These are phyloP conservation scores for Ascochyta fabae DNA, from an alignment of 2,329 filamentous ascomycete species.

Conservation along the genomic window DNA sequence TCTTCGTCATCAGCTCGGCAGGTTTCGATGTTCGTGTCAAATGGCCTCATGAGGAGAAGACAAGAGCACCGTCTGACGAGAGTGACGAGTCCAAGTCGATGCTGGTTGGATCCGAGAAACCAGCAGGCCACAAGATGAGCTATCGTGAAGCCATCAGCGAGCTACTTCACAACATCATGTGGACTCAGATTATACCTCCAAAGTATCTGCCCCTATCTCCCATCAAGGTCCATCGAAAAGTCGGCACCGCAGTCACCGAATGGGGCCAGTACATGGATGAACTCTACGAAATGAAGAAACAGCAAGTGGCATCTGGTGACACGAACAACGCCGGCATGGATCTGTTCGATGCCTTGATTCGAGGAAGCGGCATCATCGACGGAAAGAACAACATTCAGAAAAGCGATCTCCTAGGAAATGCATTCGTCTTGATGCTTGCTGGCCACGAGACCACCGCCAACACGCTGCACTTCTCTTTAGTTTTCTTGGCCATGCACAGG, in stretches of 20 bases:
- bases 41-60: conserved; percentile 65
- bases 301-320: conserved; percentile 48
- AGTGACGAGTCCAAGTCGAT: conserved; percentile 35
- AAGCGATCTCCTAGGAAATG: conserved; percentile 73
- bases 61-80: conserved; percentile 37
- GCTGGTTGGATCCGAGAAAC: conserved; percentile 40
- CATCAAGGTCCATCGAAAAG: conserved; percentile 57
- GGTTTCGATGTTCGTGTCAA: conserved; percentile 69
- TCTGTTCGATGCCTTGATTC: conserved; percentile 58
- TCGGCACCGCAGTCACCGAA: conserved; percentile 64
- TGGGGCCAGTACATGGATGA: conserved; percentile 74
- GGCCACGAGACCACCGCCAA: conserved; percentile 85
- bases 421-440: conserved; percentile 68
- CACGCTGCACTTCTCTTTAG: conserved; percentile 72
- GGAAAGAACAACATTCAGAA: conserved; percentile 42
- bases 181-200: conserved; percentile 65
- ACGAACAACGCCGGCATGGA: conserved; percentile 57
- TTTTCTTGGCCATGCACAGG: conserved; percentile 71
- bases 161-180: conserved; percentile 68
- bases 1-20: conserved; percentile 69
- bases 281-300: conserved; percentile 67
- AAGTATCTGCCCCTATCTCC: conserved; percentile 60
- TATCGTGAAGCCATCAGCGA: conserved; percentile 69
- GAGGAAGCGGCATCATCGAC: conserved; percentile 42
- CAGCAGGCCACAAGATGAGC: conserved; percentile 59